Evolutionary conservation across 2,329 filamentous ascomycete genomes (phyloP).

Genomic region (Colletotrichum sp.): DNA sequence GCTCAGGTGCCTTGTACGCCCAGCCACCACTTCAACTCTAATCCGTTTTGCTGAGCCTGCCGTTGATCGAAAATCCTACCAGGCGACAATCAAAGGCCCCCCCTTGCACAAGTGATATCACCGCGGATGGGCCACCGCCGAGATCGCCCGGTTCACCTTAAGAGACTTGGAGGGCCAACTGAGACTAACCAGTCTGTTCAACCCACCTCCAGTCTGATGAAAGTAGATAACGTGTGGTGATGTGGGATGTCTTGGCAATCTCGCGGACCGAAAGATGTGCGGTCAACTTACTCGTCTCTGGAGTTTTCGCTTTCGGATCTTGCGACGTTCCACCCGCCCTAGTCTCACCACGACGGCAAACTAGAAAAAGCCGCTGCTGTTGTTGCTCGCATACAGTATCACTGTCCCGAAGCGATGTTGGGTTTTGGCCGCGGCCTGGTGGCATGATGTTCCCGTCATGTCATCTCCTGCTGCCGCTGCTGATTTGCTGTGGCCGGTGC

Average conservation of each 20-base stretch:
- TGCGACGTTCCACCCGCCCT: not conserved
- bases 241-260: not conserved
- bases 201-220: not conserved
- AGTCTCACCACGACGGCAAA: not conserved
- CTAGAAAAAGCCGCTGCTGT: not conserved
- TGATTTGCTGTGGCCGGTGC: not conserved
- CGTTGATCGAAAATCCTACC: not conserved
- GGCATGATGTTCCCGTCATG: not conserved
- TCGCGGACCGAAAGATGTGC: not conserved
- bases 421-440: not conserved
- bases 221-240: not conserved
- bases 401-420: not conserved
- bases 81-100: not conserved
- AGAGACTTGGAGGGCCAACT: not conserved
- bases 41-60: not conserved
- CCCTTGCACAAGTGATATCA: not conserved
- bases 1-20: not conserved
- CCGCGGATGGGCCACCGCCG: not conserved
- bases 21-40: not conserved
- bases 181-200: not conserved
- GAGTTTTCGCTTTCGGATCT: not conserved
- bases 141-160: not conserved
- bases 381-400: not conserved
- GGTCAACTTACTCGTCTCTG: not conserved
- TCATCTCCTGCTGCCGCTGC: not conserved